Percentiles rank a stretch among this genome's conserved stretches.
Conservation (phyloP, 140 eudicot genomes). For the Ambrosia hybrid region DNA sequence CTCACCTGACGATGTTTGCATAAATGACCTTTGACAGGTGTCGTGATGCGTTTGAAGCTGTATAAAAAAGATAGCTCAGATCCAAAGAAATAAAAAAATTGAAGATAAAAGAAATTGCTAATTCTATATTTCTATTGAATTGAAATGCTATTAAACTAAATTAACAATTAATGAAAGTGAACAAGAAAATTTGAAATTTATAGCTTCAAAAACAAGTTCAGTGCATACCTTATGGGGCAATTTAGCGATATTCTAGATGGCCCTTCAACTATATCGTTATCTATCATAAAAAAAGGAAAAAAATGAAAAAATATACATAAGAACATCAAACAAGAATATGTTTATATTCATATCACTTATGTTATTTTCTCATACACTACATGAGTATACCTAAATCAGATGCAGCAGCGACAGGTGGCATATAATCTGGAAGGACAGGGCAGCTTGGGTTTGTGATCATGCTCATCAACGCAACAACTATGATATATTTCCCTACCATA, state of each 20-base stretch:
- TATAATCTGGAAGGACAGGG: slow-evolving; percentile 51
- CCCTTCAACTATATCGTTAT: slow-evolving; percentile 77
- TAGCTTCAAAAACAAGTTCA: slow-evolving; percentile 1
- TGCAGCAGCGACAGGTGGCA: slow-evolving; percentile 45
- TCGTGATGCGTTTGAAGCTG: slow-evolving; percentile 69
- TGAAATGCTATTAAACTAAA: slow-evolving; percentile 5
- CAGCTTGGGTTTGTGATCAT: slow-evolving; percentile 34
- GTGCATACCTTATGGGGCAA: slow-evolving; percentile 85
- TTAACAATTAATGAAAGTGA: neutral
- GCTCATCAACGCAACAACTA: slow-evolving; percentile 73
- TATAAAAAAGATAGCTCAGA: slow-evolving; percentile 19
- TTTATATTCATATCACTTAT: neutral
- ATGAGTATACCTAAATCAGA: slow-evolving; percentile 53
- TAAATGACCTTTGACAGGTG: slow-evolving; percentile 77
- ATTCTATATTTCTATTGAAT: neutral
- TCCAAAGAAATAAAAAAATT: neutral
- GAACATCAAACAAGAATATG: slow-evolving; percentile 12
- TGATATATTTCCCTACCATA: slow-evolving; percentile 61
- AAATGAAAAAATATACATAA: slow-evolving; percentile 12
- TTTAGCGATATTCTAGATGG: slow-evolving; percentile 69
- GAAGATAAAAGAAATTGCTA: neutral
- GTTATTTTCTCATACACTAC: neutral
- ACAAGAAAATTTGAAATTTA: slow-evolving; percentile 2
- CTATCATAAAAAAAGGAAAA: slow-evolving; percentile 34
- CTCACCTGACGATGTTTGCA: slow-evolving; percentile 87